A percentile compares a stretch with the other conserved stretches of the same genome.
Evolutionary conservation across 495 filamentous ascomycete species (phyloP).

Genomic region (Penicillium cosmopolitanum): DNA sequence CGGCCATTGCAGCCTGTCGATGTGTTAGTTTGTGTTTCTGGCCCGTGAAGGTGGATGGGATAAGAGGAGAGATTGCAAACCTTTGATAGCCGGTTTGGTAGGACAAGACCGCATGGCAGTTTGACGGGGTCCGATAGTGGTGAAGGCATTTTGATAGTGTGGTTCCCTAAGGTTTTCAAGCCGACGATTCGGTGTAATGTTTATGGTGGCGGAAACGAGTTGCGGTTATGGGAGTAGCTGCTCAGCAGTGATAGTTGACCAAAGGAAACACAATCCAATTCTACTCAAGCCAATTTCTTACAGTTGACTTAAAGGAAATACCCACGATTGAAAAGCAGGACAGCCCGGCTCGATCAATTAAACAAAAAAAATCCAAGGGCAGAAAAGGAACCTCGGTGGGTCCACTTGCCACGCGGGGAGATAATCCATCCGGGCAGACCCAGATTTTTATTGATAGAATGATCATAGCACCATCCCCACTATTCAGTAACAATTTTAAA

Average conservation of each 20-base stretch:
- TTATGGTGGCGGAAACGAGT: too few relatives aligned
- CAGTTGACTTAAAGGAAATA: not conserved
- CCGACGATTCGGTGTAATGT: too few relatives aligned
- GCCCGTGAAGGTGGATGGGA: not conserved
- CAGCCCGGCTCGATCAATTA: not conserved
- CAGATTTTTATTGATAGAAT: not conserved
- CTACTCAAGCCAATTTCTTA: not conserved
- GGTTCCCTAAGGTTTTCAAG: not conserved
- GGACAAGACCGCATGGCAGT: constrained; percentile 53
- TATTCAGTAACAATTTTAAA: not conserved
- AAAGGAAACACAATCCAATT: not conserved
- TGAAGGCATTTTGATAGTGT: constrained; percentile 29
- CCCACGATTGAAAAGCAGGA: not conserved
- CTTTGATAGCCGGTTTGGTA: constrained; percentile 58
- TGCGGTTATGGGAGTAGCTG: too few relatives aligned
- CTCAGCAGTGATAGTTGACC: too few relatives aligned
- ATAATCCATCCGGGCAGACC: constrained; percentile 23
- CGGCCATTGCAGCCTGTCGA: constrained; percentile 53
- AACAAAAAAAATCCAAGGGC: not conserved
- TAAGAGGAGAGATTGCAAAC: constrained; percentile 25
- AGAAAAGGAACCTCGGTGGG: constrained; percentile 13
- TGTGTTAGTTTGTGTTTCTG: not conserved
- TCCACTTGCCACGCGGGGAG: constrained; percentile 25
- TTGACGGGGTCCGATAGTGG: constrained; percentile 46
- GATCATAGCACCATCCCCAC: not conserved